Base-by-base conservation (phyloP, 352 stramenopile genomes). In the Pythium rishiriense region DNA sequence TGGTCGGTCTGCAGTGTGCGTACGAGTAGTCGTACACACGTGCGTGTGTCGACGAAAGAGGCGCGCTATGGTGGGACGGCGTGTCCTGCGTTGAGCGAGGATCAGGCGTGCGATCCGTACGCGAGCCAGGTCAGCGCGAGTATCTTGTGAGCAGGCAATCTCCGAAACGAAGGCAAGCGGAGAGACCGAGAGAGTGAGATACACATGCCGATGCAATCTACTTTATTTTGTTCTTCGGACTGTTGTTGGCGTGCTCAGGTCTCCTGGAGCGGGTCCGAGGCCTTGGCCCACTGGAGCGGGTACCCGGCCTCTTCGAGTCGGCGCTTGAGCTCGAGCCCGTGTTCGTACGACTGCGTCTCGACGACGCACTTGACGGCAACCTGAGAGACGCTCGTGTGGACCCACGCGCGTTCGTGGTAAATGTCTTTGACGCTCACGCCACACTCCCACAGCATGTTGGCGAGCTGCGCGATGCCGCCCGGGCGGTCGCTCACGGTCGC, bases 331-430 rank as follows among this genome's bases (percentile, higher is more conserved):
- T 88, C 78, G 58, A 96, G 72, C 6, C 81, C 91, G 69, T 98
- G 95, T 39, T 99, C 94, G 52, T 83, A 93, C 25, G 91, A 97
- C 74, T 98, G 90, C 11, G 97, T 93, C 76, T 99, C 96, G 9
- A 98, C 89, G 56, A 98, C 94, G 57, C 93, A 98, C 74, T 98
- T 98, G 28, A 98, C 93, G 4, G 97, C 85, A 8, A 99, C 96
- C 60, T 98, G 88, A 62, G 97, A 97, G 26, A 99, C 96, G 50
- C 87, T 97, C 25, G 90, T 85, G 72, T 98, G 91, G 33, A 99
- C 87, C 89, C 96, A 99, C 21, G 94, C 93, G 31, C 96, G 91
- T 73, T 99, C 94, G 76, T 99, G 96, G 76, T 98, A 98, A 59
- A 99, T 98, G 72, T 99, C 96, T 74, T 98, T 98, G 42, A 99